Evolutionary conservation across 1,284 basidiomycete species (phyloP).

Genomic region (Trichosporon coremiiforme): DNA sequence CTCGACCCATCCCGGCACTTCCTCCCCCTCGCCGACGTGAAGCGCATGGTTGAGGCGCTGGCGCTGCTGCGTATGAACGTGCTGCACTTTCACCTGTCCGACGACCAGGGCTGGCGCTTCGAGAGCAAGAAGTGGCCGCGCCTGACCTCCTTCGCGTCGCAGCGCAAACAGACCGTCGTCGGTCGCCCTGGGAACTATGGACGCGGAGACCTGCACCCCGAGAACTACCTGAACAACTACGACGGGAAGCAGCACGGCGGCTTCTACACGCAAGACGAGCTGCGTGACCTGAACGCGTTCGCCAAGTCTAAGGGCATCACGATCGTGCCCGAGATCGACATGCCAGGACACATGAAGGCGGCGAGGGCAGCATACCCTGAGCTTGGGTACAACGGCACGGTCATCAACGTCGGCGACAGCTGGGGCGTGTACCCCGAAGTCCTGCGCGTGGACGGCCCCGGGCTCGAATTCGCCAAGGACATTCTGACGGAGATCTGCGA

Average conservation of each 20-base stretch:
- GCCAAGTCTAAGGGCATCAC: conserved; percentile 28
- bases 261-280: conserved; percentile 32
- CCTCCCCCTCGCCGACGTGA: conserved; percentile 23
- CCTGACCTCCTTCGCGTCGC: conserved; percentile 24
- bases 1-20: conserved; percentile 31
- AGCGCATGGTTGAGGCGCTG: conserved; percentile 28
- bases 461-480: conserved; percentile 27
- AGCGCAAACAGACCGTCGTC: conserved; percentile 25
- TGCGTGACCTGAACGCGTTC: conserved; percentile 25
- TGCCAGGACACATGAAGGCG: conserved; percentile 35
- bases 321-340: conserved; percentile 34
- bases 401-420: conserved; percentile 11
- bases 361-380: conserved; percentile 35
- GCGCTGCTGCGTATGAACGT: conserved; percentile 30
- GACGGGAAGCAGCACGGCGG: conserved; percentile 30
- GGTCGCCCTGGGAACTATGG: conserved; percentile 25
- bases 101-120: conserved; percentile 37
- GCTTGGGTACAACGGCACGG: conserved; percentile 30
- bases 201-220: conserved; percentile 29
- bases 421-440: conserved; percentile 35
- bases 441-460: conserved; percentile 29
- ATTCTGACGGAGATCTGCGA: conserved; percentile 33
- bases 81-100: conserved; percentile 33
- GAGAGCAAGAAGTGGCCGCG: conserved; percentile 32
- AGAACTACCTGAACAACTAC: conserved; percentile 29